Evolutionary conservation across 2,329 filamentous ascomycete species (phyloP), one percentile per base, ranked within the genome.

Genomic region (Knoxdaviesia capensis): DNA sequence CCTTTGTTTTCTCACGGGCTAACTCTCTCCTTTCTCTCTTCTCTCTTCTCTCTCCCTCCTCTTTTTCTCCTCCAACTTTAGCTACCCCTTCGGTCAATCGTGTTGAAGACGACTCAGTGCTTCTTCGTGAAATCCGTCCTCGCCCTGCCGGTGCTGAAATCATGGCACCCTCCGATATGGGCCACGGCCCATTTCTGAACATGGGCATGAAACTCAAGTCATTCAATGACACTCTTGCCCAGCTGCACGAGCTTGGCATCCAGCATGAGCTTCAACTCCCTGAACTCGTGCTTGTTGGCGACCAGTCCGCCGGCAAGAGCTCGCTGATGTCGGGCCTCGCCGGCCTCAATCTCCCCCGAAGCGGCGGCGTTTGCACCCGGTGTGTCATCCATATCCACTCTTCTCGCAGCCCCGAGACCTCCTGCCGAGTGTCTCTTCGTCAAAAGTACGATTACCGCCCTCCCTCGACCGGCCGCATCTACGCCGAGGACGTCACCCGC

Each of bases 291-390:
- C 71, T 93, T 0, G 74, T 93, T 0, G 86, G 86, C 0, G 85
- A 93, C 40, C 86, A 94, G 52, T 82, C 74, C 0, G 80, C 84
- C 0, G 87, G 86, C 0, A 94, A 94, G 53, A 85, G 77, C 0
- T 85, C 63, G 31, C 52, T 71, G 5, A 71, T 71, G 68, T 76
- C 76, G 8, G 76, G 71, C 0, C 69, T 81, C 39, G 65, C 69
- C 0, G 80, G 77, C 4, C 77, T 90, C 29, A 75, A 76, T 20
- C 71, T 88, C 0, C 84, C 84, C 0, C 68, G 79, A 2, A 73
- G 69, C 36, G 69, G 71, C 4, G 80, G 78, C 0, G 81, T 79
- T 0, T 93, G 86, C 51, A 94, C 86, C 0, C 63, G 80, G 0
- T 92, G 83, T 44, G 84, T 85, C 0, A 68, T 92, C 0, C 80